phyloP scores from a whole-genome alignment of 495 filamentous ascomycete genomes.

The Trichoderma orchidacearum region DNA sequence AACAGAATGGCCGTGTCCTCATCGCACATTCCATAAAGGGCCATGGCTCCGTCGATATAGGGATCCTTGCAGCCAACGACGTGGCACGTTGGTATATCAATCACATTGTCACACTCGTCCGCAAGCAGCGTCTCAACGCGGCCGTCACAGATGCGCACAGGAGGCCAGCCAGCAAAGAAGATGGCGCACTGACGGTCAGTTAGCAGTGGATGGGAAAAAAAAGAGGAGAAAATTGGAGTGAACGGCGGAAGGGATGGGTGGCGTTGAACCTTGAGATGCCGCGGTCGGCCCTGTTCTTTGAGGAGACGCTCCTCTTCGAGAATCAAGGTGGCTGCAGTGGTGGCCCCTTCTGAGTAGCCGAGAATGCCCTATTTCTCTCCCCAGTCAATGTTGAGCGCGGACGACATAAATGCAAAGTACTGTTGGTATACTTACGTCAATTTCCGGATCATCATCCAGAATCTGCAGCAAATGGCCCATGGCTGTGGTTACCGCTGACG shows the following conservation, averaged over 20 bases:
- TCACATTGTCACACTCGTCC: constrained; percentile 37
- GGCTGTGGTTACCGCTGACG: constrained; percentile 22
- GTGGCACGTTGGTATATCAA: constrained; percentile 43
- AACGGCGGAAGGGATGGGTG: constrained; percentile 13
- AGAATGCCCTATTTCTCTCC: constrained; percentile 26
- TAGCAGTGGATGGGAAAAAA: background rate
- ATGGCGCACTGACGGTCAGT: constrained; percentile 26
- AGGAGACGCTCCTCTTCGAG: constrained; percentile 35
- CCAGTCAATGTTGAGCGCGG: no score
- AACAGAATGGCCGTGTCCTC: constrained; percentile 41
- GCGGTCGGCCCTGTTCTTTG: constrained; percentile 16
- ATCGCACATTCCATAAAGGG: constrained; percentile 46
- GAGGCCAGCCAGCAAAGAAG: constrained; percentile 45
- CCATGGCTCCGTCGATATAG: constrained; percentile 40
- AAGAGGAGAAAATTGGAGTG: constrained; percentile 10
- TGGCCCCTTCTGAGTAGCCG: constrained; percentile 50
- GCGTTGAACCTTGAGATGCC: constrained; percentile 17
- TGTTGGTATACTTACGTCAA: background rate
- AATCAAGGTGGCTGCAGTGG: constrained; percentile 40
- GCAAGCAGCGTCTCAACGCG: constrained; percentile 27
- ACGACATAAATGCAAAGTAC: no score
- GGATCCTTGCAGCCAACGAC: constrained; percentile 46
- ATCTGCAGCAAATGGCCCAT: constrained; percentile 29
- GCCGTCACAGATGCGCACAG: constrained; percentile 27
- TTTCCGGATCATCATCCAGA: constrained; percentile 30